Conservation (phyloP, 441 rosid genomes). For the Dalechampia spathulata region DNA sequence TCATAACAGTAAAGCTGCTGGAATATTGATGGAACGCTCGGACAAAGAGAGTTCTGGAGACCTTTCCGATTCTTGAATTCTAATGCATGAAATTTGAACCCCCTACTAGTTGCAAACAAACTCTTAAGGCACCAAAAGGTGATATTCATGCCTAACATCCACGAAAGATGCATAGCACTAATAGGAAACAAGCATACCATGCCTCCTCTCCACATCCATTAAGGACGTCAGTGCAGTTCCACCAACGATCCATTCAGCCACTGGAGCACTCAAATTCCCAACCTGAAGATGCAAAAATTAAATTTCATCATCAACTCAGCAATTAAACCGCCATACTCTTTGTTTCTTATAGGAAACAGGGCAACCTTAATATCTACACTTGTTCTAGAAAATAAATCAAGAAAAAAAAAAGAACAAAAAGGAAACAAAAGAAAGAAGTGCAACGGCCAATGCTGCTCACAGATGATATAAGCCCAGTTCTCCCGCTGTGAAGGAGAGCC, state of each 20-base stretch:
- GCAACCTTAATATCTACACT: neutral
- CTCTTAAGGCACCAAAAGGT: too few species aligned
- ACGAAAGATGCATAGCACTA: too few species aligned
- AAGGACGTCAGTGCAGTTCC: conserved; percentile 87
- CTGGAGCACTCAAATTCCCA: conserved; percentile 75
- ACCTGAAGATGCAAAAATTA: conserved; percentile 39
- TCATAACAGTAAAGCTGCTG: too few species aligned
- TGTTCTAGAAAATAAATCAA: too few species aligned
- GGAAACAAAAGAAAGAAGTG: neutral
- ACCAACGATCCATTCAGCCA: conserved; percentile 81
- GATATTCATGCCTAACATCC: too few species aligned
- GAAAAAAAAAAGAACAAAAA: neutral
- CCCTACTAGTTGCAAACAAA: neutral
- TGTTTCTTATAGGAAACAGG: too few species aligned
- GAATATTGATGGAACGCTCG: neutral
- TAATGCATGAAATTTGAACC: neutral
- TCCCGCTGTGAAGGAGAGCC: conserved; percentile 78
- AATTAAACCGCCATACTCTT: neutral
- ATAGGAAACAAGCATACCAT: conserved; percentile 38
- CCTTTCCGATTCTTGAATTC: neutral
- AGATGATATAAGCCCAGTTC: conserved; percentile 85
- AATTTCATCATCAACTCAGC: neutral
- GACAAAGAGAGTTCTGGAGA: neutral
- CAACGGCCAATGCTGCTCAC: conserved; percentile 32
- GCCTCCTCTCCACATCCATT: conserved; percentile 99